phyloP scores from a whole-genome alignment of 2,329 filamentous ascomycete genomes.

The Arthroderma sp. region DNA sequence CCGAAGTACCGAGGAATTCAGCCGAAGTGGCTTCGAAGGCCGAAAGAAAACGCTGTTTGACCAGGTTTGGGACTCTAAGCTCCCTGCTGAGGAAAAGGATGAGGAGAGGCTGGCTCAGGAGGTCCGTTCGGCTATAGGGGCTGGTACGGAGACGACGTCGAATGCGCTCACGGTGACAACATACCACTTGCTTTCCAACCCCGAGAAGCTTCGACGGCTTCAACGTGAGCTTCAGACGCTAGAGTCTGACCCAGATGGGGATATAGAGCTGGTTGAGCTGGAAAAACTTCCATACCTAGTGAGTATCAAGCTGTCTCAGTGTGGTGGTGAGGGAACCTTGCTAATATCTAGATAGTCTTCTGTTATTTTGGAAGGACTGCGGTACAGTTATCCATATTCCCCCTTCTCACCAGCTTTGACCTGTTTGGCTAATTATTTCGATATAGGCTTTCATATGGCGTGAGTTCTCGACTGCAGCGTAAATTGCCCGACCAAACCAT shows the following conservation, averaged over 20 bases:
- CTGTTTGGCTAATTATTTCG: not conserved
- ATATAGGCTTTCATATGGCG: slow-evolving; percentile 9
- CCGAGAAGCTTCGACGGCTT: slow-evolving; percentile 4
- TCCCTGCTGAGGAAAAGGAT: slow-evolving; percentile 27
- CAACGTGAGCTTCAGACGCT: slow-evolving; percentile 3
- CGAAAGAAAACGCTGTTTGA: slow-evolving; percentile 19
- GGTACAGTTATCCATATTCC: slow-evolving; percentile 4
- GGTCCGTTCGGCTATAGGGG: slow-evolving; percentile 18
- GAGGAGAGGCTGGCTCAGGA: slow-evolving; percentile 21
- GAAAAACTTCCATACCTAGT: slow-evolving; percentile 11
- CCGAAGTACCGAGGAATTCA: not conserved
- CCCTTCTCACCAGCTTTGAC: not conserved
- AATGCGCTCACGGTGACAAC: slow-evolving; percentile 15
- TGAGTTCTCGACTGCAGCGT: slow-evolving; percentile 11
- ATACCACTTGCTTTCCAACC: slow-evolving; percentile 9
- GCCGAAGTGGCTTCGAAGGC: too few species aligned
- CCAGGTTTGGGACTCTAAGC: slow-evolving; percentile 17
- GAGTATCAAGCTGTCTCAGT: not conserved
- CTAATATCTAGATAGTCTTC: slow-evolving; percentile 8
- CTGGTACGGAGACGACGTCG: slow-evolving; percentile 25
- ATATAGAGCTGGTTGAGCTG: slow-evolving; percentile 3
- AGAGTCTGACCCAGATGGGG: not conserved
- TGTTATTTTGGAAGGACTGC: slow-evolving; percentile 10
- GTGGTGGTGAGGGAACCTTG: not conserved
- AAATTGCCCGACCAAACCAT: slow-evolving; percentile 9